A percentile compares a stretch with the other conserved stretches of the same genome.
These are phyloP conservation scores for Amanita rimosa DNA, from an alignment of 768 basidiomycete genomes.

Conservation along the genomic window DNA sequence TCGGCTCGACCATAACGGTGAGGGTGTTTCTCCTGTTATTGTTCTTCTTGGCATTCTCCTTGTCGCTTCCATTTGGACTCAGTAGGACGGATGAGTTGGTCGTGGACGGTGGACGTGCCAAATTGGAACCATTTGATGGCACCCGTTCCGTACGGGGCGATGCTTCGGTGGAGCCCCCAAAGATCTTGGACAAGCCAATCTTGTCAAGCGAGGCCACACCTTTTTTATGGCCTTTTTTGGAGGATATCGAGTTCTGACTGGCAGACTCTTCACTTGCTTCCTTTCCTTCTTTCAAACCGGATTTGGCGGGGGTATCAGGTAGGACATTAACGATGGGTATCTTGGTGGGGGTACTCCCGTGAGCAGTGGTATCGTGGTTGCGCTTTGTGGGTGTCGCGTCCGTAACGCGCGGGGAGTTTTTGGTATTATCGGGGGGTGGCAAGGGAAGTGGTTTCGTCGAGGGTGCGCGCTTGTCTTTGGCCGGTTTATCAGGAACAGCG, in stretches of 20 bases:
- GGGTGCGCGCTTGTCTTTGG: background rate
- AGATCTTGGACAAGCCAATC: slow-evolving; percentile 69
- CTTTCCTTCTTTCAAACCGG: slow-evolving; percentile 13
- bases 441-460: slow-evolving; percentile 2
- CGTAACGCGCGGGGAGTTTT: background rate
- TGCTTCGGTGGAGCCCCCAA: slow-evolving; percentile 29
- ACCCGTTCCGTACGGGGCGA: background rate
- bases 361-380: slow-evolving; percentile 14
- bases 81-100: slow-evolving; percentile 15
- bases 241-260: slow-evolving; percentile 21
- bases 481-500: background rate
- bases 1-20: slow-evolving; percentile 77
- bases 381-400: slow-evolving; percentile 14
- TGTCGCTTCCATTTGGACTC: slow-evolving; percentile 13
- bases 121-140: slow-evolving; percentile 5
- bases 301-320: slow-evolving; percentile 20
- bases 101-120: slow-evolving; percentile 7
- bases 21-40: slow-evolving; percentile 72
- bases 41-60: slow-evolving; percentile 25
- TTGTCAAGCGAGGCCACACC: slow-evolving; percentile 68
- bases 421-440: background rate
- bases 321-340: slow-evolving; percentile 23
- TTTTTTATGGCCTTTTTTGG: slow-evolving; percentile 43
- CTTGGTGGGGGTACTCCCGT: slow-evolving; percentile 14
- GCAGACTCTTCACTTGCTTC: slow-evolving; percentile 18